These are phyloP conservation scores for Ramaria sp. DNA, from an alignment of 768 basidiomycete species.

Conservation along the genomic window DNA sequence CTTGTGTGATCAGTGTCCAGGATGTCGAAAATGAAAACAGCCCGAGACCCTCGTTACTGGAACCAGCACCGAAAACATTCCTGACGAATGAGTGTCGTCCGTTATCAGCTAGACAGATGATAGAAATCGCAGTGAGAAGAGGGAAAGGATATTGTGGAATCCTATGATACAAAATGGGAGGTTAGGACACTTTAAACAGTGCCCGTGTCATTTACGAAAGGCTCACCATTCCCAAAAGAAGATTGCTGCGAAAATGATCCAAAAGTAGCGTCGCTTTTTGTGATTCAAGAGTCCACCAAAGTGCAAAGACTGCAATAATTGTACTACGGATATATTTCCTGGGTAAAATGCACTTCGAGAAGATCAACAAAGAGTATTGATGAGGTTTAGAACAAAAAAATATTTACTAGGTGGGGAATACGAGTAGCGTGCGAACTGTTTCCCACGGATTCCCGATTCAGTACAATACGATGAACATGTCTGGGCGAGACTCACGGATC, in stretches of 20 bases:
- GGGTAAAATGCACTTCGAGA: slow-evolving; percentile 36
- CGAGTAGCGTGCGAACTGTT: slow-evolving; percentile 35
- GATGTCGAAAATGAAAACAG: slow-evolving; percentile 35
- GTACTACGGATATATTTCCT: slow-evolving; percentile 38
- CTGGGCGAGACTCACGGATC: slow-evolving; percentile 16
- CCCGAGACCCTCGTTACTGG: slow-evolving; percentile 41
- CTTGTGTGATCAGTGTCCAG: slow-evolving; percentile 46
- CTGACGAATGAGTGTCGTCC: slow-evolving; percentile 33
- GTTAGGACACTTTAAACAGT: neutral
- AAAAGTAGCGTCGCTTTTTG: slow-evolving; percentile 36
- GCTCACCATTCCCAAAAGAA: slow-evolving; percentile 32
- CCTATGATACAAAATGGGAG: slow-evolving; percentile 10
- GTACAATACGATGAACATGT: slow-evolving; percentile 10
- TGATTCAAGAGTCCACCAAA: slow-evolving; percentile 38
- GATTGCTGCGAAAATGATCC: slow-evolving; percentile 39
- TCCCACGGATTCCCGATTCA: neutral
- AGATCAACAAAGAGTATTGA: neutral
- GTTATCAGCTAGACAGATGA: slow-evolving; percentile 37
- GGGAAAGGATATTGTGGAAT: slow-evolving; percentile 30
- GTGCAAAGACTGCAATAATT: slow-evolving; percentile 41
- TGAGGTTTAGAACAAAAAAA: neutral
- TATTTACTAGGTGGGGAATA: slow-evolving; percentile 41
- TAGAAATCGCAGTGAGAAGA: slow-evolving; percentile 35
- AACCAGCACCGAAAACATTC: slow-evolving; percentile 32
- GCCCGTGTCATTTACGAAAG: neutral